These are phyloP conservation scores for Phoenix roebelenii DNA, from an alignment of 176 grass and related monocot genomes.

Conservation along the genomic window DNA sequence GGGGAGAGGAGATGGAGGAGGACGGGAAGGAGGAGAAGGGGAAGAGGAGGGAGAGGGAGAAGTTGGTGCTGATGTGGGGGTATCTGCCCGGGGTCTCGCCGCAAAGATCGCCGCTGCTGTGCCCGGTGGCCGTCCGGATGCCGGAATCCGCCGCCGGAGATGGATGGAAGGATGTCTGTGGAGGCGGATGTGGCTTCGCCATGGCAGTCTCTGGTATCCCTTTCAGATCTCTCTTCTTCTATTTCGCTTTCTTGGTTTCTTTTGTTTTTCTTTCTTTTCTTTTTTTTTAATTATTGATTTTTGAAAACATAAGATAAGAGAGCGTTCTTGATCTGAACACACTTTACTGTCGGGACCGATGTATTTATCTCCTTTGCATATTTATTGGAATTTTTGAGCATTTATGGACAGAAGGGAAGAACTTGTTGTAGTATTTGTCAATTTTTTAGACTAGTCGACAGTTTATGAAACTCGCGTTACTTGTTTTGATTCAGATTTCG, in stretches of 20 bases:
- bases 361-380: too few relatives aligned
- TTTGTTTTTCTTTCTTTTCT: not conserved
- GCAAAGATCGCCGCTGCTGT: conserved; percentile 83
- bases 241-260: not conserved
- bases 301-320: not conserved
- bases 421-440: too few relatives aligned
- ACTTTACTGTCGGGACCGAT: too few relatives aligned
- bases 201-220: conserved; percentile 81
- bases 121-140: conserved; percentile 55
- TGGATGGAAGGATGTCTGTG: conserved; percentile 72
- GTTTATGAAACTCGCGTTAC: too few relatives aligned
- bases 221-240: conserved; percentile 5
- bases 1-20: conserved; percentile 21
- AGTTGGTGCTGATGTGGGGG: conserved; percentile 89
- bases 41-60: conserved; percentile 30
- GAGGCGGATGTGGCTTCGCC: conserved; percentile 92
- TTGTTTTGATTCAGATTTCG: too few relatives aligned
- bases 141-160: conserved; percentile 47
- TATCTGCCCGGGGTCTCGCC: conserved; percentile 89
- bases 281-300: not conserved
- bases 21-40: conserved; percentile 33
- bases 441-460: too few relatives aligned
- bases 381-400: too few relatives aligned
- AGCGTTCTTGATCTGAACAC: too few relatives aligned
- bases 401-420: too few relatives aligned